phyloP scores from a whole-genome alignment of 768 basidiomycete species.

The Agaricus sinodeliciosus region DNA sequence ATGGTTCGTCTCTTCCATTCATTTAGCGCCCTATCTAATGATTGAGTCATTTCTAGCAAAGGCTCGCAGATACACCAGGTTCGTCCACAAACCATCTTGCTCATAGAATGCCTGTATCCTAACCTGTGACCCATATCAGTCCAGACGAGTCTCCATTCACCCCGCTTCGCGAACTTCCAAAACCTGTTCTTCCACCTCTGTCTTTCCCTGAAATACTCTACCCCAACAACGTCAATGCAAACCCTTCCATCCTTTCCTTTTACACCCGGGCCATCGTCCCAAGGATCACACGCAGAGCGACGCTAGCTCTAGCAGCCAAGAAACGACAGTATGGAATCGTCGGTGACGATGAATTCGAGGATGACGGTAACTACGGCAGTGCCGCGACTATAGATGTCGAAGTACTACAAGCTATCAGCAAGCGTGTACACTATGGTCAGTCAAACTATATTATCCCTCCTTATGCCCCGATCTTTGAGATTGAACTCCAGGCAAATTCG shows the following conservation, averaged over 20 bases:
- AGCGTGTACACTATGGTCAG: slow-evolving; percentile 96
- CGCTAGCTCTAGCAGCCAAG: slow-evolving; percentile 52
- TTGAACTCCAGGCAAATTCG: slow-evolving; percentile 82
- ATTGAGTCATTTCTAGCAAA: slow-evolving; percentile 52
- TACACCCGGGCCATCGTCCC: slow-evolving; percentile 88
- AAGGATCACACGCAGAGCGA: slow-evolving; percentile 73
- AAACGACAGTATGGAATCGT: slow-evolving; percentile 64
- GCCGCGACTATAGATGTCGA: slow-evolving; percentile 93
- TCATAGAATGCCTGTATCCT: not conserved
- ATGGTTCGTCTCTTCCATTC: slow-evolving; percentile 51
- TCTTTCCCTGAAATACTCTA: slow-evolving; percentile 72
- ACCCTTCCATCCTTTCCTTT: slow-evolving; percentile 80
- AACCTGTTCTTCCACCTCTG: slow-evolving; percentile 71
- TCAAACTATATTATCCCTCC: slow-evolving; percentile 1
- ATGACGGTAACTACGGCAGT: slow-evolving; percentile 98
- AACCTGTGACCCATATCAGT: slow-evolving; percentile 32
- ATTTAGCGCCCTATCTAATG: slow-evolving; percentile 6
- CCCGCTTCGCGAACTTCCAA: slow-evolving; percentile 52
- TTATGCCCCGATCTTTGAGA: not conserved
- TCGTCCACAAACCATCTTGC: slow-evolving; percentile 10
- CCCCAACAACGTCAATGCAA: slow-evolving; percentile 80
- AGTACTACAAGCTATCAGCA: slow-evolving; percentile 94
- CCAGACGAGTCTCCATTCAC: slow-evolving; percentile 99
- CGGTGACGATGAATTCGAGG: slow-evolving; percentile 68
- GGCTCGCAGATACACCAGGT: slow-evolving; percentile 93